Evolutionary conservation across 225 moss, liverwort and hornwort species (phyloP), one percentile per base, ranked within the genome.

Genomic region (Physcomitrellopsis africana): DNA sequence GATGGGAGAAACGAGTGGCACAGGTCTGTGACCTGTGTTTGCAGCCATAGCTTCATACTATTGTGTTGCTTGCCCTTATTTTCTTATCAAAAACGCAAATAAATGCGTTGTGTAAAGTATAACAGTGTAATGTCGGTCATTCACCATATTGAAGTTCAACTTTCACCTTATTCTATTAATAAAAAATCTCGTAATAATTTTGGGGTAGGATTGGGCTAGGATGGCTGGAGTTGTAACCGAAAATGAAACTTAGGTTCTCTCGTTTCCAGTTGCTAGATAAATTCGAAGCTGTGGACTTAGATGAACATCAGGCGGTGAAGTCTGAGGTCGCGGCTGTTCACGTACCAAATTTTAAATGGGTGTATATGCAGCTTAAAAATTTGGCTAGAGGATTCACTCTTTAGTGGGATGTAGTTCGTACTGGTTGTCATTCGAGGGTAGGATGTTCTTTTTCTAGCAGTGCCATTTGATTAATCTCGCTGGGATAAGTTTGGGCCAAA

Each of bases 231-330:
- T n/a, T n/a, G n/a, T n/a, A n/a, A n/a, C 44, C 53, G 45, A 77
- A 55, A 16, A 15, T 73, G 42, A 69, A 62, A 60, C 12, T 20
- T 29, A 65, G 48, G 66, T 59, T 37, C 22, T 74, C 23, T 77
- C 18, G 55, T 37, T 26, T 68, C 67, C 81, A 97, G 97, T 83
- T 97, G 74, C 80, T 97, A 22, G 91, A 93, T 43, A 94, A 94
- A 58, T 97, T 94, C 80, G 91, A 86, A 79, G 86, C 97, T 62
- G 87, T 94, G 61, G 97, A 94, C 76, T 81, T 94, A 70, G 97
- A 97, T 69, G 97, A 97, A 57, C 92, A 97, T 79, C 91, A 94
- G 77, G 93, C 88, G 53, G 86, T 92, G 23, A 97, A 85, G 72
- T 70, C 70, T 62, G 94, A 97, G 64, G 85, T 94, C 58, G 83